Evolutionary conservation across 192 early-diverging fungal species (phyloP).

Genomic region (Lunasporangiospora selenospora): DNA sequence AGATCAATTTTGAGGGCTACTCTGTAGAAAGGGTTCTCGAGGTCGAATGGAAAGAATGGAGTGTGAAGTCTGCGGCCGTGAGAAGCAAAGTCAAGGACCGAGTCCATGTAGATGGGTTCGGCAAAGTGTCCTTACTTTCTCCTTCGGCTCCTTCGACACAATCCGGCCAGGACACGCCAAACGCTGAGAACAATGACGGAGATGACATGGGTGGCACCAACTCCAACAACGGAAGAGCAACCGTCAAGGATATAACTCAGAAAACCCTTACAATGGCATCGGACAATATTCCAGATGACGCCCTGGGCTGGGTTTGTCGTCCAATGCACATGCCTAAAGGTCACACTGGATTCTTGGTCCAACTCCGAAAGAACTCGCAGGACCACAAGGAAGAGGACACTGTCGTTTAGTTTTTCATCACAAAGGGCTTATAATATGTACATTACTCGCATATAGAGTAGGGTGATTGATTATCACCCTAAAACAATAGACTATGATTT

Average conservation of each 20-base stretch:
- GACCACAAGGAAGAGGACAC: too few relatives aligned
- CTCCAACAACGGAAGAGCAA: too few relatives aligned
- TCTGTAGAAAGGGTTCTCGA: constrained; percentile 54
- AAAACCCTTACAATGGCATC: neutral
- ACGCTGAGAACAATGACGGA: too few relatives aligned
- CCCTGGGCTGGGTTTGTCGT: constrained; percentile 52
- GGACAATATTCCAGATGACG: constrained; percentile 37
- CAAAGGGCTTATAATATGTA: too few relatives aligned
- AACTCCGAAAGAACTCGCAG: constrained; percentile 50
- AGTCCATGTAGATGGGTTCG: constrained; percentile 44
- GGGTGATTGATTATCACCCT: too few relatives aligned
- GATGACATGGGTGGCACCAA: too few relatives aligned
- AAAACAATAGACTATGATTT: too few relatives aligned
- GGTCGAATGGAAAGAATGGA: constrained; percentile 61
- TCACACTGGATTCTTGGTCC: constrained; percentile 63
- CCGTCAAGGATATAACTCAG: too few relatives aligned
- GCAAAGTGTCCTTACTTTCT: constrained; percentile 13
- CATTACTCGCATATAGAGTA: too few relatives aligned
- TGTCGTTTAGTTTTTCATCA: too few relatives aligned
- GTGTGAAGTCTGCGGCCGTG: constrained; percentile 53
- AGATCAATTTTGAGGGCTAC: constrained; percentile 13
- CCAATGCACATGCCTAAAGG: constrained; percentile 56
- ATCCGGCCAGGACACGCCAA: too few relatives aligned
- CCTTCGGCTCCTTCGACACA: too few relatives aligned
- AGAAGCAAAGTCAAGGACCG: constrained; percentile 47